Evolutionary conservation across 2,329 filamentous ascomycete species (phyloP).

Genomic region (Fusarium goolgardi): DNA sequence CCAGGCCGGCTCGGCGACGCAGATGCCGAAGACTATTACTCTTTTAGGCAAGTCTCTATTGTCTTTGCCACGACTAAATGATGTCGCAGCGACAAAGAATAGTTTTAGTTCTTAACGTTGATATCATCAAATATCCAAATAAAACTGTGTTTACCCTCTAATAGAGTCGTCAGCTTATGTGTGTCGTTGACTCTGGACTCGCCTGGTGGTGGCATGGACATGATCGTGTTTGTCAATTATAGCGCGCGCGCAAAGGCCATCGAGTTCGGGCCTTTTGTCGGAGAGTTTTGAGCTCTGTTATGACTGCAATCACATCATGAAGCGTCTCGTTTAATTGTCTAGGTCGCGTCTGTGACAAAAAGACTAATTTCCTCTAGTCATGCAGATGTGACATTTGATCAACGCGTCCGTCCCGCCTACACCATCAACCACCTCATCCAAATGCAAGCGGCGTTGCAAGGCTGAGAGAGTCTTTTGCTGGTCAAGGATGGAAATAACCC

Average conservation of each 20-base stretch:
- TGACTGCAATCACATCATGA: constrained; percentile 1
- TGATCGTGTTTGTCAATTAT: not conserved
- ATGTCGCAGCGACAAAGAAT: not conserved
- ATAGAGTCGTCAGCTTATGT: constrained; percentile 1
- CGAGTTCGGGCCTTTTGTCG: constrained; percentile 37
- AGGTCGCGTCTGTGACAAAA: not conserved
- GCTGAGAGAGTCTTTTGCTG: constrained; percentile 6
- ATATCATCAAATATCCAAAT: not conserved
- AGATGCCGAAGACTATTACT: constrained; percentile 25
- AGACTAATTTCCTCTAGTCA: not conserved
- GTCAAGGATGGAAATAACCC: constrained; percentile 15
- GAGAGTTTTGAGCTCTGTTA: constrained; percentile 1
- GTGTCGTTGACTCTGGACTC: not conserved
- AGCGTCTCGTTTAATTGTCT: not conserved
- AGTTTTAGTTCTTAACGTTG: not conserved
- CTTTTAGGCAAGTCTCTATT: constrained; percentile 14
- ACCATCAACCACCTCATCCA: not conserved
- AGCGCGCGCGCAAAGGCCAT: constrained; percentile 25
- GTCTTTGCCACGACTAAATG: constrained; percentile 13
- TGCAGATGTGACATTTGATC: not conserved
- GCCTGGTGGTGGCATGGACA: not conserved
- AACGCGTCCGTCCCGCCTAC: constrained; percentile 3
- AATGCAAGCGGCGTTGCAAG: constrained; percentile 6
- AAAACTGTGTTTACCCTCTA: not conserved
- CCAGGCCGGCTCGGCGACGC: constrained; percentile 38